A percentile compares a stretch with the other conserved stretches of the same genome.
phyloP scores from a whole-genome alignment of 495 filamentous ascomycete species.

The Penicillium crystallinum region DNA sequence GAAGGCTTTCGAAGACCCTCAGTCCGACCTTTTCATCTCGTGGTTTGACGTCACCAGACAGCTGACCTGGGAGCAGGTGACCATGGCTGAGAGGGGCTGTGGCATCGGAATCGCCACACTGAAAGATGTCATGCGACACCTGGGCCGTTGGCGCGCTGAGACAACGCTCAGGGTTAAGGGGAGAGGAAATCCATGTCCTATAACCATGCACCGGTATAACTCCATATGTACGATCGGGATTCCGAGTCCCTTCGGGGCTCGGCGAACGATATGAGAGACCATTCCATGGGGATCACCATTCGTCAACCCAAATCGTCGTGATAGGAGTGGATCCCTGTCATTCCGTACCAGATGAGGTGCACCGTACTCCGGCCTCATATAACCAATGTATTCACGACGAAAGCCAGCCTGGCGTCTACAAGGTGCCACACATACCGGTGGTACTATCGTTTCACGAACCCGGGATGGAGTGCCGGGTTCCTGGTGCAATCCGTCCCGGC shows the following conservation, averaged over 20 bases:
- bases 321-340: too few relatives aligned
- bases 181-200: too few relatives aligned
- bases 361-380: too few relatives aligned
- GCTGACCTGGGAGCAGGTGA: not conserved
- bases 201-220: too few relatives aligned
- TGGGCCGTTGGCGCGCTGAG: too few relatives aligned
- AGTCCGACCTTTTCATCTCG: not conserved
- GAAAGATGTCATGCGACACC: conserved; percentile 5
- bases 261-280: not conserved
- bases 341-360: too few relatives aligned
- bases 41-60: conserved; percentile 20
- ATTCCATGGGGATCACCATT: too few relatives aligned
- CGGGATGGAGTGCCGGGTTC: not conserved
- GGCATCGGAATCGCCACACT: conserved; percentile 8
- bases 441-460: not conserved
- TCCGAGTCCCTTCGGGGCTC: conserved; percentile 1
- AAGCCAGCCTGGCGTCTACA: not conserved
- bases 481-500: conserved; percentile 1
- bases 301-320: too few relatives aligned
- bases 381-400: too few relatives aligned
- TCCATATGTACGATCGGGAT: conserved; percentile 4
- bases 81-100: conserved; percentile 1
- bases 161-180: too few relatives aligned
- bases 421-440: not conserved
- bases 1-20: too few relatives aligned